Base-by-base conservation (phyloP, 305 asterid genomes). In the Fraxinus sp. region DNA sequence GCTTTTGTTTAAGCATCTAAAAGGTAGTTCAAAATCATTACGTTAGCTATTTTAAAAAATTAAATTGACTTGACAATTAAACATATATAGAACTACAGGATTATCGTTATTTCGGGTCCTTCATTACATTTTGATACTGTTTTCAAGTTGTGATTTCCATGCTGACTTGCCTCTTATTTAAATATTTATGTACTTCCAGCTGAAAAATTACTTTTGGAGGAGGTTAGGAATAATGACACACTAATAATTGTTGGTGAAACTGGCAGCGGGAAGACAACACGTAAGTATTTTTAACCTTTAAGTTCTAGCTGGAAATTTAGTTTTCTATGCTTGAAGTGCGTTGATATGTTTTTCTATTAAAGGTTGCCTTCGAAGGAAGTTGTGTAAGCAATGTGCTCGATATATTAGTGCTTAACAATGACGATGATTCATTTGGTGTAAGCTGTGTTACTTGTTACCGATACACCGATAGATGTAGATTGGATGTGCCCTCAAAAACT, bases 211-310 rank as follows among this genome's bases (percentile, higher is more conserved):
- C 97, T 96, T 24, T 81, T 96, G 86, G 99, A 94, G 86, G 98
- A 96, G 91, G 94, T 93, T 80, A 84, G 86, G 75, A 91, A 89
- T 28, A 91, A 94, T 73, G 96, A 91, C 83, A 86, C 95, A 1
- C 90, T 96, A 70, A 94, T 96, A 82, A 89, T 96, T 89, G 99
- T 96, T 75, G 99, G 99, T 86, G 98, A 96, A 88, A 94, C 99
- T 80, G 98, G 98, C 66, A 96, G 99, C 81, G 99, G 99, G 85
- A 94, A 96, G 89, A 96, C 99, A 81, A 96, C 99, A 46, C 99
- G 99, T 96, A 88, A 93, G 99, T 88, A 75, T 77, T 77, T 6
- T 22, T 36, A 28, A 75, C 46, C 68, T 43, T 68, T 46, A 70
- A 62, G 76, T 72, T 80, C 28, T 71, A 57, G 22, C 7, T 75